Evolutionary conservation across 768 basidiomycete species (phyloP), one percentile per base, ranked within the genome.

Genomic region (Mycena leptocephala): DNA sequence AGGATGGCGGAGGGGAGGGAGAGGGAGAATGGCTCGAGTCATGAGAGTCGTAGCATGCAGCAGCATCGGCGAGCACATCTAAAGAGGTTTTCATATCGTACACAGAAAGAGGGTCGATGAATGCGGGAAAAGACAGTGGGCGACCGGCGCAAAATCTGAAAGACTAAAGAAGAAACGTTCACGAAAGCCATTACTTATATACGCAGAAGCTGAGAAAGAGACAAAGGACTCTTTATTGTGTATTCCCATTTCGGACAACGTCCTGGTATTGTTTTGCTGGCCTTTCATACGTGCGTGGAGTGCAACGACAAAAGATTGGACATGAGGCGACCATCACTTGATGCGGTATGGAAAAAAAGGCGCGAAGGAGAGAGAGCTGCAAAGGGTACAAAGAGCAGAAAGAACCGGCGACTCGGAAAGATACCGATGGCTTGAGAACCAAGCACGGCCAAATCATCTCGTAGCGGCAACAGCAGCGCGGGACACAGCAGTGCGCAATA

Each of bases 161-260:
- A 58, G 61, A 63, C 10, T 30, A 24, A 51, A n/a, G 26, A 28
- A 18, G 58, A 56, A 59, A 61, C 53, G 32, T 41, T 69, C 56
- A 35, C 24, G 61, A 41, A 35, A 41, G 14, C 4, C 69, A 71
- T 72, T 61, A 30, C 71, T 76, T 78, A 78, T 78, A 74, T n/a
- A n/a, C n/a, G 30, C 35, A 55, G 14, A 56, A 33, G n/a, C 13
- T 10, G 24, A 61, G 64, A 61, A 20, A 61, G 48, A 33, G 20
- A 72, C 63, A 76, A 76, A 76, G 70, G 65, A 10, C 30, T 37
- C 70, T 65, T 71, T 76, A 62, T 71, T 76, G 74, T 75, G 43
- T 46, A 62, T 59, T 32, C 39, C 58, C 58, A 33, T 46, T 70
- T 26, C 16, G 41, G 37, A 70, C 69, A 61, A 61, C 58, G 43